Percentiles rank a stretch among this genome's conserved stretches.
Evolutionary conservation across 352 stramenopile species (phyloP).

Genomic region (Pythium monospermum): DNA sequence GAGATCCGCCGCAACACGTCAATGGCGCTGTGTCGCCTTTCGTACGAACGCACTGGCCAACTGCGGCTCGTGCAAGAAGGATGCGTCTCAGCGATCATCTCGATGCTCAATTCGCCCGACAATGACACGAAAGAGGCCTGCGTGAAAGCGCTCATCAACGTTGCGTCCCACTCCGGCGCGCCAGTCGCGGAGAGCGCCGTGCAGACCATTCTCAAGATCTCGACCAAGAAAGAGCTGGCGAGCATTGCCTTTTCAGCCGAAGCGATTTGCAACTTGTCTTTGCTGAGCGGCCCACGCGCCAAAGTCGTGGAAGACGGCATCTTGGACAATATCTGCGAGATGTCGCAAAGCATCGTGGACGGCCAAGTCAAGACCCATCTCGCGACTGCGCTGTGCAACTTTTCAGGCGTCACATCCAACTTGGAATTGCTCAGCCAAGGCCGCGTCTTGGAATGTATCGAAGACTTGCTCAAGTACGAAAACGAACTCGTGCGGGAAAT

Average conservation of each 20-base stretch:
- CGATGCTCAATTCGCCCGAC: conserved; percentile 78
- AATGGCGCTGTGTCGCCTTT: conserved; percentile 79
- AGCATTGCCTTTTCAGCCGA: conserved; percentile 58
- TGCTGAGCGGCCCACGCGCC: conserved; percentile 54
- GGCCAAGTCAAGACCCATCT: conserved; percentile 49
- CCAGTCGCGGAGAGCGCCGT: conserved; percentile 70
- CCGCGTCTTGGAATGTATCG: conserved; percentile 64
- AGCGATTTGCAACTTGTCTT: conserved; percentile 74
- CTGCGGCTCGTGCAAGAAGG: conserved; percentile 75
- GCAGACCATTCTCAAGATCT: conserved; percentile 73
- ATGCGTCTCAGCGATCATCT: conserved; percentile 77
- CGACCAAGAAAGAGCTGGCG: conserved; percentile 51
- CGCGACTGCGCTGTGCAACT: conserved; percentile 74
- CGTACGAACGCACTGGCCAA: conserved; percentile 66
- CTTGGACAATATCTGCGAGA: conserved; percentile 66
- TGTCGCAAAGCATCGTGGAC: conserved; percentile 39
- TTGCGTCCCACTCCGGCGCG: conserved; percentile 57
- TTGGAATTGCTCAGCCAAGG: conserved; percentile 61
- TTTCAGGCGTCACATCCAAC: conserved; percentile 65
- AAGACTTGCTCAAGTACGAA: conserved; percentile 70
- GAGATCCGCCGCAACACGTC: conserved; percentile 80
- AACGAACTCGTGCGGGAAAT: conserved; percentile 61
- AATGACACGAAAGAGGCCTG: conserved; percentile 79
- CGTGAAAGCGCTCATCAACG: conserved; percentile 84
- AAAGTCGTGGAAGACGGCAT: conserved; percentile 81